Base-by-base conservation (phyloP, 2,329 filamentous ascomycete species). In the Byssothecium circinans region DNA sequence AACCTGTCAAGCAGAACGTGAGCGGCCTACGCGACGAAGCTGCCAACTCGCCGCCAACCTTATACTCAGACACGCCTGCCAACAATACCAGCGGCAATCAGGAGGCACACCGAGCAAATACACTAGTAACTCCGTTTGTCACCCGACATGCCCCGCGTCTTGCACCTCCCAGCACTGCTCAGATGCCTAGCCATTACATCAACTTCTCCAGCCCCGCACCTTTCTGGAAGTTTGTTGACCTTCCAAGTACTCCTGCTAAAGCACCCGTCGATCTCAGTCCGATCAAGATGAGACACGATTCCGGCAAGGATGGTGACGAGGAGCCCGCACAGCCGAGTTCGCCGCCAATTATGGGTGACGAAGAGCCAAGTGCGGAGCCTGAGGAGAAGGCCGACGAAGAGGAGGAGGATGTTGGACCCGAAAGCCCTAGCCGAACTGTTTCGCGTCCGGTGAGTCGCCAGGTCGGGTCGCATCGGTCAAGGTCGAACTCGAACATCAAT, bases 141-240 rank as follows among this genome's bases (percentile, higher is more conserved):
- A 84, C 84, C 36, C 81, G 85, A 41, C 84, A 89, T 50, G 83
- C 88, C 52, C 88, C 89, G 23, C 83, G 82, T 57, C 79, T 92
- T 33, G 88, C 86, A 1, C 89, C 89, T 23, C 88, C 89, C 0
- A 91, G 87, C 61, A 92, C 89, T 5, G 84, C 87, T 4, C 87
- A 91, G 65, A 79, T 88, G 45, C 89, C 89, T 8, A 91, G 87
- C 64, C 87, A 91, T 62, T 89, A 90, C 68, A 90, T 92, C 81
- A 88, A 89, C 27, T 91, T 89, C 37, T 90, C 86, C 58, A 91
- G 87, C 25, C 89, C 89, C 0, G 89, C 89, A 1, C 88, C 89
- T 0, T 94, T 95, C 70, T 95, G 89, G 89, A 91, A 89, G 68
- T 94, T 88, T 69, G 85, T 87, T 33, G 87, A 91, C 56, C 81